Evolutionary conservation across 352 stramenopile species (phyloP).

Genomic region (Phytopythium montanum): DNA sequence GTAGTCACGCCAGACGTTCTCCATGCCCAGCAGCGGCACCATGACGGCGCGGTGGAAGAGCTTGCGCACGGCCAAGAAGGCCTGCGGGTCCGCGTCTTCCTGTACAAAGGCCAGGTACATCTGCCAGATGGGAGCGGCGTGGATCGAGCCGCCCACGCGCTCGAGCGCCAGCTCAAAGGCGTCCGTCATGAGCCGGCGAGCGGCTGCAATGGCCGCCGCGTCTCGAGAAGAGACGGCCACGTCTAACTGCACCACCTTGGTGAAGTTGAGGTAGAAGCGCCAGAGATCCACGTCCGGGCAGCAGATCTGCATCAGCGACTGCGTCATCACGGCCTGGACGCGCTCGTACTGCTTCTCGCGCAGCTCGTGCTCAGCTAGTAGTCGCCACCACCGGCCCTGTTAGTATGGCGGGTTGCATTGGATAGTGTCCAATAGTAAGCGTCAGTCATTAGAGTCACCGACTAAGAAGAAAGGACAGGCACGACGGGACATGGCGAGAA

Average conservation of each 20-base stretch:
- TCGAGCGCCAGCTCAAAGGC: constrained; percentile 82
- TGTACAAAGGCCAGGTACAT: constrained; percentile 80
- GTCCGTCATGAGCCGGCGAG: constrained; percentile 78
- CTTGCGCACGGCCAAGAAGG: constrained; percentile 77
- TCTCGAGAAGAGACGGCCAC: constrained; percentile 65
- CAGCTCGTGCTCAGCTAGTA: constrained; percentile 84
- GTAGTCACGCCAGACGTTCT: constrained; percentile 84
- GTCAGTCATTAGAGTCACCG: not conserved
- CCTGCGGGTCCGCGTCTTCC: constrained; percentile 67
- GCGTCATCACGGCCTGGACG: constrained; percentile 87
- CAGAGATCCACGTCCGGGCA: constrained; percentile 83
- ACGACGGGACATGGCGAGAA: not conserved
- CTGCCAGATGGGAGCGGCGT: constrained; percentile 77
- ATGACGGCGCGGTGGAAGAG: constrained; percentile 82
- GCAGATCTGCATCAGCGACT: constrained; percentile 81
- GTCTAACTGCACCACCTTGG: constrained; percentile 80
- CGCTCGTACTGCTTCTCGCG: constrained; percentile 83
- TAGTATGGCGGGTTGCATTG: too few species aligned
- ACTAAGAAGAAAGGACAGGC: not conserved
- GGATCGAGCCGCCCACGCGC: constrained; percentile 77
- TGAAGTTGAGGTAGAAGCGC: constrained; percentile 88
- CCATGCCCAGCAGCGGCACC: constrained; percentile 73
- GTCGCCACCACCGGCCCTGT: constrained; percentile 81
- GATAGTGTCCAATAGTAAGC: not conserved
- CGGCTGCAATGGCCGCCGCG: constrained; percentile 43